Percentiles rank a stretch among this genome's conserved stretches.
Evolutionary conservation across 768 basidiomycete genomes (phyloP).

Genomic region (Candolleomyces efflorescens): DNA sequence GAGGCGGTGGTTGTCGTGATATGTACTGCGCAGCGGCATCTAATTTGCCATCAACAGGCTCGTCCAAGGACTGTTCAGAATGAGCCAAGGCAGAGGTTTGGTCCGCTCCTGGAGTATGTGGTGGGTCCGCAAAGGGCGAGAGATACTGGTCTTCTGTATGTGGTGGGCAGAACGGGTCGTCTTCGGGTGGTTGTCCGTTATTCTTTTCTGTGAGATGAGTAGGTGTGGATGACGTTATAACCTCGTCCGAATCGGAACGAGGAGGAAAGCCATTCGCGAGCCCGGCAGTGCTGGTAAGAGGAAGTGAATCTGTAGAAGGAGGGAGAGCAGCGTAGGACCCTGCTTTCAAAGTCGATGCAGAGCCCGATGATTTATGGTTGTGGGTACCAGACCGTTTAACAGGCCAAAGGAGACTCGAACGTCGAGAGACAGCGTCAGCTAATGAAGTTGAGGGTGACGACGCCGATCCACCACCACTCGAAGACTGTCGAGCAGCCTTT

Average conservation of each 20-base stretch:
- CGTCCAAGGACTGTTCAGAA: background rate
- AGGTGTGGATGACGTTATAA: background rate
- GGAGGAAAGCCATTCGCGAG: conserved; percentile 37
- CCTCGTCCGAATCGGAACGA: conserved; percentile 23
- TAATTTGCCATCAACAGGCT: no score
- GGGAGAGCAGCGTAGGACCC: conserved; percentile 28
- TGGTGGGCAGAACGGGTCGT: conserved; percentile 8
- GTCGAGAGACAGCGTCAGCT: conserved; percentile 53
- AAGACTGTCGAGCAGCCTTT: conserved; percentile 64
- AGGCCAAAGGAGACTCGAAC: conserved; percentile 57
- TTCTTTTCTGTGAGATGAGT: no score
- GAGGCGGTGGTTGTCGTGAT: conserved; percentile 36
- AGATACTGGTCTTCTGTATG: background rate
- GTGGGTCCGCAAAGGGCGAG: conserved; percentile 9
- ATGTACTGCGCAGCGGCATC: background rate
- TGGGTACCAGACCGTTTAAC: conserved; percentile 10
- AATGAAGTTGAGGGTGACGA: conserved; percentile 36
- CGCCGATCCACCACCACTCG: background rate
- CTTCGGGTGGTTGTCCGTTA: background rate
- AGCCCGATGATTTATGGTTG: background rate
- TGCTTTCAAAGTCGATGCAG: no score
- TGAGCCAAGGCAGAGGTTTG: conserved; percentile 6
- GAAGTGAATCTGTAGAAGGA: conserved; percentile 49
- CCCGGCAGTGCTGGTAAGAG: conserved; percentile 48
- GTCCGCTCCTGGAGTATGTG: background rate